Percentiles rank a stretch among this genome's conserved stretches.
phyloP scores from a whole-genome alignment of 169 alveolate genomes.

The Plasmodium knowlesi region DNA sequence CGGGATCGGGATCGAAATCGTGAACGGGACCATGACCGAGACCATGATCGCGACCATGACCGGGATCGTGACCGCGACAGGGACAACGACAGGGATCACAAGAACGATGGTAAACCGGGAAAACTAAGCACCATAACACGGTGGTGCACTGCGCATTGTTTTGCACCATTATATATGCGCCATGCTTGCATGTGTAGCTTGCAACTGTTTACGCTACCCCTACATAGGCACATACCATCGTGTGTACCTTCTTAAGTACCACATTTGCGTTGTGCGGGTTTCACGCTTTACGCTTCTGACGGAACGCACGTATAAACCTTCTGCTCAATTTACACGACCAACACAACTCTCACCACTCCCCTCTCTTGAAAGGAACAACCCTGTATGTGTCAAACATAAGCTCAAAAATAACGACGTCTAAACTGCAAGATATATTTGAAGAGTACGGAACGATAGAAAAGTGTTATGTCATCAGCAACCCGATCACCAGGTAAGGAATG shows the following conservation, averaged over 20 bases:
- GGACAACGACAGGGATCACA: slow-evolving; percentile 11
- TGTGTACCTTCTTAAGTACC: not conserved
- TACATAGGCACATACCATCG: not conserved
- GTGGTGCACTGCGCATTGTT: not conserved
- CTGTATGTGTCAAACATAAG: slow-evolving; percentile 70
- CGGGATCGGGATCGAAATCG: not conserved
- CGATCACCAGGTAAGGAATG: slow-evolving; percentile 57
- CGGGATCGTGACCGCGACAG: not conserved
- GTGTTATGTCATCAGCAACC: slow-evolving; percentile 69
- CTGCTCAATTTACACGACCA: not conserved
- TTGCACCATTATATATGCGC: not conserved
- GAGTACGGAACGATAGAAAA: slow-evolving; percentile 67
- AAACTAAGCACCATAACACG: not conserved
- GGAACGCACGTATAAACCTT: not conserved
- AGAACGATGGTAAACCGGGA: slow-evolving; percentile 48
- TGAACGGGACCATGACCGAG: not conserved
- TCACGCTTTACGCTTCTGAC: not conserved
- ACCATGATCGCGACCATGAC: not conserved
- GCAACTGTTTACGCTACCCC: not conserved
- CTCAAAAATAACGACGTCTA: slow-evolving; percentile 68
- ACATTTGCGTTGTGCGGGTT: not conserved
- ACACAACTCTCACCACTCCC: not conserved
- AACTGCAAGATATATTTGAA: slow-evolving; percentile 70
- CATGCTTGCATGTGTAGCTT: not conserved
- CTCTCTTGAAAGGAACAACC: slow-evolving; percentile 35